Evolutionary conservation across 2,329 filamentous ascomycete species (phyloP).

Genomic region (Penicillium sp.): DNA sequence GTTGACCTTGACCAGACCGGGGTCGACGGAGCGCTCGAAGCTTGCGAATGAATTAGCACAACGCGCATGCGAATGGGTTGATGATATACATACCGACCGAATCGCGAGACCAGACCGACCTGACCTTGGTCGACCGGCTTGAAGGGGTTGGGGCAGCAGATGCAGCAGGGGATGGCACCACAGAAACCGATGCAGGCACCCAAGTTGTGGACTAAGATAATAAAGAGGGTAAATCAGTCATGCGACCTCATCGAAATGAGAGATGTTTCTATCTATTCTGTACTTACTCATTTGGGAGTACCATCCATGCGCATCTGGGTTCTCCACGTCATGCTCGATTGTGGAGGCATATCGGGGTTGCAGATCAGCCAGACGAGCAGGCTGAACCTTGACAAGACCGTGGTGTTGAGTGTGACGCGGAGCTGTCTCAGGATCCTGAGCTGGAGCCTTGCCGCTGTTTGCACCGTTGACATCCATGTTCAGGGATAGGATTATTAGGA

Average conservation of each 20-base stretch:
- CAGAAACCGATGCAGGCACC: constrained; percentile 73
- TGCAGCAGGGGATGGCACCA: constrained; percentile 87
- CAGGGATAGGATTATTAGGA: not conserved
- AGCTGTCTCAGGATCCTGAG: constrained; percentile 10
- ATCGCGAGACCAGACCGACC: constrained; percentile 93
- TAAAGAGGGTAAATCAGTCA: not conserved
- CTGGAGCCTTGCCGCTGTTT: constrained; percentile 38
- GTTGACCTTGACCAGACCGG: constrained; percentile 96
- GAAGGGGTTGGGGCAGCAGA: constrained; percentile 93
- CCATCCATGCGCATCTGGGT: constrained; percentile 76
- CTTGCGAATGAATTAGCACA: constrained; percentile 18
- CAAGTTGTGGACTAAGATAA: constrained; percentile 64
- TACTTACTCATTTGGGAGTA: constrained; percentile 79
- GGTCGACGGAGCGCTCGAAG: constrained; percentile 94
- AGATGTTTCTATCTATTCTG: not conserved
- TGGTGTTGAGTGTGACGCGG: constrained; percentile 47
- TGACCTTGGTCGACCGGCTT: constrained; percentile 90
- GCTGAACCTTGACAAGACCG: constrained; percentile 69
- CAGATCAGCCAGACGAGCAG: constrained; percentile 77
- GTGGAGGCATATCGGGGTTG: constrained; percentile 76
- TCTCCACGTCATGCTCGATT: constrained; percentile 60
- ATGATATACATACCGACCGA: constrained; percentile 58
- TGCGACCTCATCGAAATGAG: constrained; percentile 15
- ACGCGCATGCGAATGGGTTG: no score
- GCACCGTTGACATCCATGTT: constrained; percentile 31